phyloP scores from a whole-genome alignment of 1,139 yeast species.

The Yamadazyma kanchanaburiensis region DNA sequence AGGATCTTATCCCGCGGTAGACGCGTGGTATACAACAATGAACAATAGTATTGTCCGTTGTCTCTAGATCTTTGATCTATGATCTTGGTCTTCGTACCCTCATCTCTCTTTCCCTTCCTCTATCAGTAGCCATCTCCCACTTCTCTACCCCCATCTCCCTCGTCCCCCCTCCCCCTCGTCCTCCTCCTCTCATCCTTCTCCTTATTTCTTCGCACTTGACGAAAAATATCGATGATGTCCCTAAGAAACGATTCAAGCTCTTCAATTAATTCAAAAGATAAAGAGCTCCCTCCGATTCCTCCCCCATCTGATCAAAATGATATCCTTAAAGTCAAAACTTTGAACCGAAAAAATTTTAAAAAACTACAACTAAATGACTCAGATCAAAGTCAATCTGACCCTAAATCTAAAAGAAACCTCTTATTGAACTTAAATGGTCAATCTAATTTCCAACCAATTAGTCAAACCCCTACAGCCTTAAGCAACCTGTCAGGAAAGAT shows the following conservation, averaged over 20 bases:
- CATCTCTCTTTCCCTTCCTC: background rate
- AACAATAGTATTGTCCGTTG: too few species aligned
- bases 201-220: background rate
- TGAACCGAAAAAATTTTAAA: conserved; percentile 73
- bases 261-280: conserved; percentile 16
- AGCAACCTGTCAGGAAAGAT: background rate
- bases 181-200: conserved; percentile 1
- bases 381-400: conserved; percentile 1
- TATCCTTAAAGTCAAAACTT: conserved; percentile 51
- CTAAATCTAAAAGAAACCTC: conserved; percentile 10
- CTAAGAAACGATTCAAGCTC: conserved; percentile 2
- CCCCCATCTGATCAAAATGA: conserved; percentile 8
- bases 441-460: conserved; percentile 4
- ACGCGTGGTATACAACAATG: too few species aligned
- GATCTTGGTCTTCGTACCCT: background rate
- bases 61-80: too few species aligned
- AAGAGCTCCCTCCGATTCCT: conserved; percentile 41
- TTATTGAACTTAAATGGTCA: conserved; percentile 12
- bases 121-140: background rate
- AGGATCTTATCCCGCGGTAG: too few species aligned
- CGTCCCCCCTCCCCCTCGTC: background rate
- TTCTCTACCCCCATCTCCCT: background rate
- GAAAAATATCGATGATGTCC: conserved; percentile 1
- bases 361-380: conserved; percentile 32
- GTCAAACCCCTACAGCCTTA: background rate